Conservation (phyloP, 2,329 filamentous ascomycete genomes). For the Elsinoe fawcettii region DNA sequence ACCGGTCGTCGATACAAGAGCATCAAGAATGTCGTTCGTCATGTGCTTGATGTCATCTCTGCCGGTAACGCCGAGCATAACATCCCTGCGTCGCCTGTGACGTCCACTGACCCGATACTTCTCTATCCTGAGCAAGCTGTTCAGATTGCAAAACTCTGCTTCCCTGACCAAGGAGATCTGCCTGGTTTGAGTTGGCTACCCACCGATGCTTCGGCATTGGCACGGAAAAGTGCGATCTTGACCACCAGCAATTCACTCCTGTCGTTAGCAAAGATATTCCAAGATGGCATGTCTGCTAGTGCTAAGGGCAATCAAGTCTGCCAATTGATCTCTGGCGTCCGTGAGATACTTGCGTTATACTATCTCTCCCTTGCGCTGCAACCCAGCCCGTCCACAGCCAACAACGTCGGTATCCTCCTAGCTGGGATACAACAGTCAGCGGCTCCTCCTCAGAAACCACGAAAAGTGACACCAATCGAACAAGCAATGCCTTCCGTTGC, state of each 20-base stretch:
- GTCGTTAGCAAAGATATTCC: conserved; percentile 93
- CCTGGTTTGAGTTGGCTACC: conserved; percentile 67
- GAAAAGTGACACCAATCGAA: conserved; percentile 24
- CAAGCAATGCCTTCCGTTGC: conserved; percentile 64
- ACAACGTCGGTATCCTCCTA: conserved; percentile 96
- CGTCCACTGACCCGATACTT: conserved; percentile 58
- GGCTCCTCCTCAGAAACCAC: conserved; percentile 30
- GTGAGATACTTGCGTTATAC: conserved; percentile 89
- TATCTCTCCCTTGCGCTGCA: conserved; percentile 91
- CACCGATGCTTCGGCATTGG: conserved; percentile 51
- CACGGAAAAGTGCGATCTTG: conserved; percentile 72
- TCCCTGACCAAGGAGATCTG: conserved; percentile 64
- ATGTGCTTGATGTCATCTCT: conserved; percentile 63
- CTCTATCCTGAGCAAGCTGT: conserved; percentile 77
- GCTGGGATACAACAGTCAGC: conserved; percentile 76
- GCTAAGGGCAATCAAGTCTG: conserved; percentile 34
- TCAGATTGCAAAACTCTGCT: conserved; percentile 74
- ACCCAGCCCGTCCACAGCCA: conserved; percentile 92
- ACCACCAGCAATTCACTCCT: conserved; percentile 94
- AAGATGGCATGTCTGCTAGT: conserved; percentile 83
- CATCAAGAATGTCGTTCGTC: conserved; percentile 70
- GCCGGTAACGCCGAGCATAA: conserved; percentile 25
- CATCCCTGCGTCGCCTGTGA: conserved; percentile 21
- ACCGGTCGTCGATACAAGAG: conserved; percentile 61
- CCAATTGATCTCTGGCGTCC: conserved; percentile 60